phyloP scores from a whole-genome alignment of 805 yeast species.

The Hanseniaspora meyeri region DNA sequence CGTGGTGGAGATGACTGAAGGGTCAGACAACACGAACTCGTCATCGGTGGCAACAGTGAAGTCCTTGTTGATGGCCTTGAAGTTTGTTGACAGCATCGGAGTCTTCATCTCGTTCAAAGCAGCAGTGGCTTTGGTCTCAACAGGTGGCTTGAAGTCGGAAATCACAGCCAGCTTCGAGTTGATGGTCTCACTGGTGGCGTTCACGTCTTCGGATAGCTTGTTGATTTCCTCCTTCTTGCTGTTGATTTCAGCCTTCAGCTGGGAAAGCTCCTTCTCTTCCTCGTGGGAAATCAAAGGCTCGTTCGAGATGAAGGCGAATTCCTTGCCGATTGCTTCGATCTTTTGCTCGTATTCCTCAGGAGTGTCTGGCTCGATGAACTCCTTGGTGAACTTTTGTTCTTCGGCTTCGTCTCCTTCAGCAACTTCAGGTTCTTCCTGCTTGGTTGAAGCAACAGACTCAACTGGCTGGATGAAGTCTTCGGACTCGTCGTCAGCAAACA shows the following conservation, averaged over 20 bases:
- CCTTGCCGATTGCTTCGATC: constrained; percentile 6
- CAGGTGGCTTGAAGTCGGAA: constrained; percentile 8
- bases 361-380: constrained; percentile 10
- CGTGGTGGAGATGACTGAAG: background rate
- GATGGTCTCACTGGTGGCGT: background rate
- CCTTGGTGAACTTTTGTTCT: background rate
- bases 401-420: background rate
- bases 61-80: background rate
- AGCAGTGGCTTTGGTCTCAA: background rate
- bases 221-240: constrained; percentile 4
- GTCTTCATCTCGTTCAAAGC: background rate
- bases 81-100: background rate
- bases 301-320: constrained; percentile 4
- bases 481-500: background rate
- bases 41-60: constrained; percentile 1
- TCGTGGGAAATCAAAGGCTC: constrained; percentile 9
- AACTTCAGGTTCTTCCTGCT: background rate
- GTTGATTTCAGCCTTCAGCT: background rate
- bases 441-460: background rate
- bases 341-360: constrained; percentile 3
- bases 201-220: background rate
- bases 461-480: background rate
- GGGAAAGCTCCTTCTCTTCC: constrained; percentile 4
- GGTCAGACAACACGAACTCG: background rate
- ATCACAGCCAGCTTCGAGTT: background rate